phyloP scores from a whole-genome alignment of 1,284 basidiomycete species.

The Hemileia vastatrix region DNA sequence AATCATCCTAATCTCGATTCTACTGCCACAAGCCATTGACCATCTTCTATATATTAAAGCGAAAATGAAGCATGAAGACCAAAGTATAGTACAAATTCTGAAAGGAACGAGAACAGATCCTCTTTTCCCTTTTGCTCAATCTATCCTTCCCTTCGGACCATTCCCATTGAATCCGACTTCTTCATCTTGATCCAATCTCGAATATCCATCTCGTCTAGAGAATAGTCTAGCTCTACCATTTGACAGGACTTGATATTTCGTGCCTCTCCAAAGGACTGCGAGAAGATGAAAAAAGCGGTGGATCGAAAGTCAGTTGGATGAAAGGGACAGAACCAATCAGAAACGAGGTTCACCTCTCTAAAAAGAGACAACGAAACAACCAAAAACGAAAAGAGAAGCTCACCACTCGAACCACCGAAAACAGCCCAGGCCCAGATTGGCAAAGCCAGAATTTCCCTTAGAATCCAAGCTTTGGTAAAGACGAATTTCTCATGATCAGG shows the following conservation, averaged over 20 bases:
- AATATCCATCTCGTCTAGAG: background rate
- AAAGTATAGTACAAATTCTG: too few relatives aligned
- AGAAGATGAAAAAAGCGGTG: constrained; percentile 4
- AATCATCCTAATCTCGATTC: too few relatives aligned
- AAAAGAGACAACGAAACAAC: too few relatives aligned
- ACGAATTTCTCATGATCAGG: constrained; percentile 24
- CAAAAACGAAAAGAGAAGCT: too few relatives aligned
- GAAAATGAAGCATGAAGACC: too few relatives aligned
- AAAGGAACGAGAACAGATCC: too few relatives aligned
- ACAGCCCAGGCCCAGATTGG: constrained; percentile 70
- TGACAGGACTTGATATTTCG: constrained; percentile 25
- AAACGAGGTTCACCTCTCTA: too few relatives aligned
- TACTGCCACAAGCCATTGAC: too few relatives aligned
- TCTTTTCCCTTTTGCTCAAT: background rate
- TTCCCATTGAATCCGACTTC: background rate
- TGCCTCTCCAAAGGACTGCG: constrained; percentile 29
- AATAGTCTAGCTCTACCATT: constrained; percentile 28
- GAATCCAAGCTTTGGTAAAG: constrained; percentile 66
- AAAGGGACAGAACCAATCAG: background rate
- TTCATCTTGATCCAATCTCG: constrained; percentile 3
- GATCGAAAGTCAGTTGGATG: background rate
- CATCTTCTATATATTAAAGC: too few relatives aligned
- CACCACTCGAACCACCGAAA: too few relatives aligned
- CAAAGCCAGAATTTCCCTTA: constrained; percentile 66
- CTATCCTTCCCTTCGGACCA: background rate